These are phyloP conservation scores for Coniochaeta sp. DNA, from an alignment of 2,329 filamentous ascomycete genomes.

Conservation along the genomic window DNA sequence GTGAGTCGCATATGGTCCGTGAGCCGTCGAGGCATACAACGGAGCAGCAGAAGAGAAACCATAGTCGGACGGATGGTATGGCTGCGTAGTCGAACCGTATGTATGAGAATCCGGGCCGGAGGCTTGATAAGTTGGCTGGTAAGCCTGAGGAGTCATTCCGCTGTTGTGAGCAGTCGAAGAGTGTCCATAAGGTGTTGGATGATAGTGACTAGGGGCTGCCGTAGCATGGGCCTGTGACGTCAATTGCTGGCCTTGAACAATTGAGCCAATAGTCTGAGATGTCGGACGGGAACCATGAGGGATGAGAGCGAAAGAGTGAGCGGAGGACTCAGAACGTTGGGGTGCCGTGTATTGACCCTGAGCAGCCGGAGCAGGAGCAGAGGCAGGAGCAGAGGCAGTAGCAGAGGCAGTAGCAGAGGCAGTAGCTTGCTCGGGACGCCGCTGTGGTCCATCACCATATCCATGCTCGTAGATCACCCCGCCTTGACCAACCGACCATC, in stretches of 20 bases:
- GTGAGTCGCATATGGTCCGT: background rate
- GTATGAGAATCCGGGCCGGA: no score
- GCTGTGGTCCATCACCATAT: background rate
- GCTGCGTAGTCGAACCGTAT: no score
- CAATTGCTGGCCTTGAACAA: no score
- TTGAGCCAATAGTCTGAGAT: no score
- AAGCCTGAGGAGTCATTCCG: no score
- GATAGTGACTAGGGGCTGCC: no score
- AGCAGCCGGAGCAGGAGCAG: background rate
- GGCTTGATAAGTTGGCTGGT: no score
- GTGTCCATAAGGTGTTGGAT: no score
- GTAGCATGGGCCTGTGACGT: no score
- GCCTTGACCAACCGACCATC: background rate
- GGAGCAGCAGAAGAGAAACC: background rate
- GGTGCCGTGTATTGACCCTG: background rate
- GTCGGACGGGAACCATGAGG: background rate
- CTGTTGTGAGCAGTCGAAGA: no score
- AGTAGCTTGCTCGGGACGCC: background rate
- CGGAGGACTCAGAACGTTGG: background rate
- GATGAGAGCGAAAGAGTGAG: background rate
- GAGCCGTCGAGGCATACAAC: background rate
- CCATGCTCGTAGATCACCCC: background rate
- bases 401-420: background rate
- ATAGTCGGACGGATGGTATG: no score
- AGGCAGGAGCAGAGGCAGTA: no score